Evolutionary conservation across 2,329 filamentous ascomycete genomes (phyloP), one percentile per base, ranked within the genome.

Genomic region (Botrytis deweyae): DNA sequence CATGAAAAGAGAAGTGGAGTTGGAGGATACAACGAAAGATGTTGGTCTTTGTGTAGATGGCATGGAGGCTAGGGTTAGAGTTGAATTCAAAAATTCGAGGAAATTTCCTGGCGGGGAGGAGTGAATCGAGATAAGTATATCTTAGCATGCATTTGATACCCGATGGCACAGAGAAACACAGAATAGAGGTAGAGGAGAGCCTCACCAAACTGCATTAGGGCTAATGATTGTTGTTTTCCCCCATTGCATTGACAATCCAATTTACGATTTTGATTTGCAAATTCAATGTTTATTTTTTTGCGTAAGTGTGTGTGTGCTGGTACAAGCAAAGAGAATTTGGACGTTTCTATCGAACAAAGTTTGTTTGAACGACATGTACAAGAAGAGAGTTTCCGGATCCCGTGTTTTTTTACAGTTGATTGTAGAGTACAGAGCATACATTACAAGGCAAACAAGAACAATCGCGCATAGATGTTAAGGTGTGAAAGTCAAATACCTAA

Each of bases 31-130:
- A 20, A 95, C 93, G 16, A 89, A 93, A 79, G 90, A 93, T 81
- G 86, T 97, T 77, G 94, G 94, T 1, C 95, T 94, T 78, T 94
- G 91, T 82, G 89, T 98, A 74, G 94, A 97, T 80, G 90, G 91
- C 0, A 81, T 85, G 75, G 90, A 93, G 79, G 93, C 89, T 16
- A 89, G 83, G 76, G 87, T 98, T 52, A 87, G 94, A 58, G 88
- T 97, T 46, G 92, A 95, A 65, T 49, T 77, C 38, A 76, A 74
- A 72, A 75, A 73, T 76, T 65, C 22, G 55, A 65, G 38, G 29
- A 62, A 40, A 59, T 63, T 63, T 14, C 33, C 59, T 33, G 7
- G 22, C 18, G 9, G 52, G 33, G 66, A 29, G 3, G 18, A 55
- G 18, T 69, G 36, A 73, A 74, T n/a, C 66, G n/a, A 73, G 52